Conservation (phyloP, 768 basidiomycete genomes). For the Kwoniella shandongensis region DNA sequence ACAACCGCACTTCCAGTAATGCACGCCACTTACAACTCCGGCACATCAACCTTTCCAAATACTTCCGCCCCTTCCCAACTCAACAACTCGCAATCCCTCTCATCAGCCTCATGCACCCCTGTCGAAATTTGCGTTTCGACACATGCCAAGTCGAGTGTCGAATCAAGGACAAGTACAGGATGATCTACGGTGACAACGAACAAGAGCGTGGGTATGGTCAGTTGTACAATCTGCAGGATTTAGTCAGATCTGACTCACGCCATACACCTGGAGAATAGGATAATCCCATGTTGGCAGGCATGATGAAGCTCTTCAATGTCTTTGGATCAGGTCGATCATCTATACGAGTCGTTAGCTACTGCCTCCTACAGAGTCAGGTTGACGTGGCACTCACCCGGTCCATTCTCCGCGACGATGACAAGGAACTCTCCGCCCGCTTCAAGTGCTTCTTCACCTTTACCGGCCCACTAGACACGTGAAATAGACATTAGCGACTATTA, state of each 20-base stretch:
- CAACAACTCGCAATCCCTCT: constrained; percentile 79
- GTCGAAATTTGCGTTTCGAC: constrained; percentile 91
- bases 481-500: neutral
- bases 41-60: constrained; percentile 47
- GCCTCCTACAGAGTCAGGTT: neutral
- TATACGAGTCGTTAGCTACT: constrained; percentile 11
- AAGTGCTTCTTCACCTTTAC: constrained; percentile 56
- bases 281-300: constrained; percentile 75
- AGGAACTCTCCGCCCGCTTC: constrained; percentile 63
- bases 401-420: constrained; percentile 83
- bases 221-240: neutral
- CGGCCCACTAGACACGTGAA: constrained; percentile 51
- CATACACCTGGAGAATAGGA: constrained; percentile 80
- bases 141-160: constrained; percentile 61
- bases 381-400: constrained; percentile 52
- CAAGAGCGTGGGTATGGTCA: neutral
- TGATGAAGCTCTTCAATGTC: constrained; percentile 78
- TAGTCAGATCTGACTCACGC: too few relatives aligned
- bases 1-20: too few relatives aligned
- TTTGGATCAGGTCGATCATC: constrained; percentile 75
- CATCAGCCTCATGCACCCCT: constrained; percentile 58
- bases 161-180: constrained; percentile 67
- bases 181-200: constrained; percentile 65
- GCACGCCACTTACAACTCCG: constrained; percentile 22
- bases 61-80: constrained; percentile 56